Evolutionary conservation across 352 stramenopile species (phyloP), one percentile per base, ranked within the genome.

Genomic region (Phytophthora palmivora): DNA sequence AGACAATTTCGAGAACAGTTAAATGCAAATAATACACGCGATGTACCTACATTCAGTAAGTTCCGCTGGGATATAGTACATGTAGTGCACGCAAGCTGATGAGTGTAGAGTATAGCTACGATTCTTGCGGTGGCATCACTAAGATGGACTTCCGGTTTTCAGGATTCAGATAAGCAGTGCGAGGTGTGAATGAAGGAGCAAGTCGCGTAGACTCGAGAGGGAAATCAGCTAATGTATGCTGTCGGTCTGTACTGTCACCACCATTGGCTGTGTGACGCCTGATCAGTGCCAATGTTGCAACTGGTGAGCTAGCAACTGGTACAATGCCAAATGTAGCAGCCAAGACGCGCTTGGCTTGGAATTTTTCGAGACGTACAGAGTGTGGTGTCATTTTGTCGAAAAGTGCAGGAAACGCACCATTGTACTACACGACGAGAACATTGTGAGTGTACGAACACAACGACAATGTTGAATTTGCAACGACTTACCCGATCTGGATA

Each of bases 331-430:
- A 79, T 15, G 55, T 58, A 10, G 37, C 28, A 2, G 66, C 66
- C 22, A 82, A 76, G 0, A 22, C 22, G 9, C 36, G 46, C 18
- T 75, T 75, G 18, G 74, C 62, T 19, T 56, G 15, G 15, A 64
- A 42, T 37, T 78, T 79, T 22, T 78, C 58, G 8, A 55, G 19
- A 15, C 43, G 42, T 3, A 63, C 72, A 6, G 38, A 50, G 11
- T 28, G 16, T 21, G 72, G 70, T 18, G 75, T 79, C 18, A 60
- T 61, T n/a, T 67, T 79, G 9, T 82, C 59, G 2, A 78, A 72
- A 4, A 86, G 59, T 22, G 74, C 26, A 6, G 78, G 57, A 50
- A 89, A 89, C 3, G 78, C 78, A 19, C 76, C 76, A 8, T 70
- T 66, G 42, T 72, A 85, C 79, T 88, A 11, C 24, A 53, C 18